phyloP scores from a whole-genome alignment of 1,139 yeast species.

The Magnusiomyces clavatus region DNA sequence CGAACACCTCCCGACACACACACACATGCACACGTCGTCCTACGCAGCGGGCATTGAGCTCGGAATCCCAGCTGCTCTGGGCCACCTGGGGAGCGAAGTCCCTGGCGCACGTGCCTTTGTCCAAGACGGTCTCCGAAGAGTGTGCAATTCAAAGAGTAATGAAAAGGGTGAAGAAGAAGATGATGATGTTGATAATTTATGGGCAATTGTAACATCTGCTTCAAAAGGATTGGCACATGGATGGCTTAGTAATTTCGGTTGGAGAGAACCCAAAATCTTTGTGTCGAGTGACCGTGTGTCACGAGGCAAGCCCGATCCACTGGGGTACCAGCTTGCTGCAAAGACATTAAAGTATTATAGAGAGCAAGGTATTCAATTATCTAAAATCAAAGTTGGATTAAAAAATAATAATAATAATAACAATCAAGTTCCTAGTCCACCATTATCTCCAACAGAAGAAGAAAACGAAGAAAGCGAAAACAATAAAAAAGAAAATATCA shows the following conservation, averaged over 20 bases:
- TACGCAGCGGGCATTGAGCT: conserved; percentile 66
- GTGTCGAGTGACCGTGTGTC: conserved; percentile 73
- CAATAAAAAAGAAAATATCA: too few species aligned
- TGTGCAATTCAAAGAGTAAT: conserved; percentile 16
- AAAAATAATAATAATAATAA: neutral
- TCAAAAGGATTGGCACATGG: conserved; percentile 67
- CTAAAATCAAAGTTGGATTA: neutral
- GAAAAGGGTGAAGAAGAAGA: conserved; percentile 7
- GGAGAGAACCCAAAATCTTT: conserved; percentile 60
- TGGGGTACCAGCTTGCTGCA: conserved; percentile 51
- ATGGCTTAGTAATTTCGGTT: conserved; percentile 61
- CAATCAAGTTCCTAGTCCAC: neutral
- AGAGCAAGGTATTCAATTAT: neutral
- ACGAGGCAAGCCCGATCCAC: conserved; percentile 78
- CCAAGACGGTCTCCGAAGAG: conserved; percentile 31
- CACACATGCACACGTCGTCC: conserved; percentile 60
- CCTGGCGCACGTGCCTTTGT: conserved; percentile 66
- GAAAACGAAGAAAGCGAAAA: too few species aligned
- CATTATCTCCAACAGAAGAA: too few species aligned
- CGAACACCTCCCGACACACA: conserved; percentile 43
- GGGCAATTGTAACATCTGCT: conserved; percentile 87
- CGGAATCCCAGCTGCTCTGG: conserved; percentile 63
- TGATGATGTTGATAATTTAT: conserved; percentile 26
- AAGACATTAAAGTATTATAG: neutral
- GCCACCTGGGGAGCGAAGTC: conserved; percentile 62